Evolutionary conservation across 1,139 yeast genomes (phyloP).

Genomic region (Saccharomycopsis hybrid): DNA sequence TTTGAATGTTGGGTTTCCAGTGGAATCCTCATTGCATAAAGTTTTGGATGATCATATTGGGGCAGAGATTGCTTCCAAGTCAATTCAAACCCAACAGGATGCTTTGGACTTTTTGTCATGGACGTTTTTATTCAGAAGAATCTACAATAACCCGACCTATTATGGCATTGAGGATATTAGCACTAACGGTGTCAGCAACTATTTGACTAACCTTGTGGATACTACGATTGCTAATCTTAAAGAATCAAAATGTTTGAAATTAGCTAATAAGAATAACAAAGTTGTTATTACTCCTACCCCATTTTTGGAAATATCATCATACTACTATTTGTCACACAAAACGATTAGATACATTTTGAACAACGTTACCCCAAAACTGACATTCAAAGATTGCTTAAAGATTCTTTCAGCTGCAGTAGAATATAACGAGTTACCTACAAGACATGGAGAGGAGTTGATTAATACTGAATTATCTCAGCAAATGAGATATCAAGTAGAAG

Average conservation of each 20-base stretch:
- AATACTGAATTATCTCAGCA: slow-evolving; percentile 84
- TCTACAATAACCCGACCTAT: slow-evolving; percentile 92
- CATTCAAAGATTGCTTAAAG: slow-evolving; percentile 61
- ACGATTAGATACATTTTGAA: slow-evolving; percentile 67
- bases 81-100: slow-evolving; percentile 74
- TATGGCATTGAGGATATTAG: slow-evolving; percentile 77
- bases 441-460: slow-evolving; percentile 92
- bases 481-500: slow-evolving; percentile 63
- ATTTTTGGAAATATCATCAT: slow-evolving; percentile 78
- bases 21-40: slow-evolving; percentile 89
- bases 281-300: slow-evolving; percentile 61
- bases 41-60: slow-evolving; percentile 93
- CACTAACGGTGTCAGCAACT: slow-evolving; percentile 62
- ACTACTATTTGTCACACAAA: slow-evolving; percentile 87
- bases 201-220: slow-evolving; percentile 70
- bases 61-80: slow-evolving; percentile 90
- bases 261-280: slow-evolving; percentile 31
- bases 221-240: slow-evolving; percentile 58
- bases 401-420: slow-evolving; percentile 78
- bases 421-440: slow-evolving; percentile 85
- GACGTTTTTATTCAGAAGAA: slow-evolving; percentile 91
- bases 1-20: slow-evolving; percentile 93
- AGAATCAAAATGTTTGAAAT: slow-evolving; percentile 65
- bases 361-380: slow-evolving; percentile 43
- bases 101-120: slow-evolving; percentile 91